Percentiles rank a stretch among this genome's conserved stretches.
phyloP scores from a whole-genome alignment of 805 yeast species.

The Yamadazyma philogaea region DNA sequence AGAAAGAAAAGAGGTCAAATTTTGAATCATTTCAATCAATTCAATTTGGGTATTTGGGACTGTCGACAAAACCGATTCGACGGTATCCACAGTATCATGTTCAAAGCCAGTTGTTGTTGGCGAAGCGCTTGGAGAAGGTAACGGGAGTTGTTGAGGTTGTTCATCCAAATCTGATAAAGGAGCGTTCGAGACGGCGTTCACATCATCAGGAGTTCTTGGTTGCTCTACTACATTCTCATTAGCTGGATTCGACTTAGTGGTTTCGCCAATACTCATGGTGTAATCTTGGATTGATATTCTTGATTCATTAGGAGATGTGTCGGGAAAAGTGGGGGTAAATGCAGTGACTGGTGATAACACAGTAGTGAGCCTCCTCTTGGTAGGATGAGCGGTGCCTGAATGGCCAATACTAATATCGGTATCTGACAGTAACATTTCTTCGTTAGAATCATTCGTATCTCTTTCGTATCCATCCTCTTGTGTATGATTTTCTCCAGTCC shows the following conservation, averaged over 20 bases:
- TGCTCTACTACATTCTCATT: not conserved
- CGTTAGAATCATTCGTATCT: constrained; percentile 8
- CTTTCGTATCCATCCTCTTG: constrained; percentile 12
- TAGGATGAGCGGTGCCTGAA: constrained; percentile 26
- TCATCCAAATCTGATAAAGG: constrained; percentile 39
- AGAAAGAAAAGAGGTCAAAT: constrained; percentile 37
- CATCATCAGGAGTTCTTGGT: constrained; percentile 5
- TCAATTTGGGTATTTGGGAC: constrained; percentile 36
- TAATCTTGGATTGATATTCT: not conserved
- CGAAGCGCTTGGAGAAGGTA: constrained; percentile 56
- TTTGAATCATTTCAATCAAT: constrained; percentile 35
- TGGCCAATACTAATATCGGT: constrained; percentile 21
- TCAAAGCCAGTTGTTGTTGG: constrained; percentile 21
- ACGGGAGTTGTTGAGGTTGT: constrained; percentile 48
- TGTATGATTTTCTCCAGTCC: constrained; percentile 15
- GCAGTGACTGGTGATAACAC: constrained; percentile 14
- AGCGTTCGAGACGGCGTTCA: constrained; percentile 24
- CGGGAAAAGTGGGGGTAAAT: constrained; percentile 8
- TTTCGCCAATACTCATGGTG: not conserved
- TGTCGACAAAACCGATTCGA: constrained; percentile 18
- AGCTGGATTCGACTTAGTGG: not conserved
- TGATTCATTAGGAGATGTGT: not conserved
- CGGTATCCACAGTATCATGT: constrained; percentile 13
- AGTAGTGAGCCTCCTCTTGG: constrained; percentile 34
- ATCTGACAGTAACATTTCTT: constrained; percentile 34